Evolutionary conservation across 2,329 filamentous ascomycete genomes (phyloP), one percentile per base, ranked within the genome.

Genomic region (Cryphonectria japonica): DNA sequence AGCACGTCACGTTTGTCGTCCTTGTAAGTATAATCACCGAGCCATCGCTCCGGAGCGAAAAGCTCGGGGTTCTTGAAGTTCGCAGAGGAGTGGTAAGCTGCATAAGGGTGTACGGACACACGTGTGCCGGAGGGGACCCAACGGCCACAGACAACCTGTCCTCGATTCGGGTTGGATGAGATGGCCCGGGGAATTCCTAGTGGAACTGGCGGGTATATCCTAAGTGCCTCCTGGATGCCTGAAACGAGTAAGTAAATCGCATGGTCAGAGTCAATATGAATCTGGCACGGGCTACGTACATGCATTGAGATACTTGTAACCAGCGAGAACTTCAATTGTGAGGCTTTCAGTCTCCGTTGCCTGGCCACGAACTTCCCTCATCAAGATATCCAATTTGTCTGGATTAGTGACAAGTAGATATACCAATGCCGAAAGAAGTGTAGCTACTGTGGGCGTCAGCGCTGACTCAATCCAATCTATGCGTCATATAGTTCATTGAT

Each of bases 41-140:
- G 75, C 80, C 83, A 87, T 0, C 86, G 79, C 74, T 88, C 84
- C 0, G 86, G 86, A 3, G 78, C 78, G 74, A 82, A 88, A 0
- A 75, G 75, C n/a, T 82, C 77, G 0, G 86, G 82, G 1, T 84
- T 78, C 9, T 78, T 78, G 75, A 86, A 88, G 73, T 85, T 79
- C 7, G 76, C 74, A 1, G 82, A 78, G 66, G 82, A 82, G 71
- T 81, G 82, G 72, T 83, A 83, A 13, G 82, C 77, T 3, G 83
- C 78, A 75, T 79, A 85, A 32, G 86, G 84, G 54, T 82, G 80
- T 1, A 86, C 78, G 0, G 81, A 79, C 0, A 86, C 78, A 3
- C 77, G 74, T 0, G 81, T 85, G 54, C 75, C 75, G 57, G 78
- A 75, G 1, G 80, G 79, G 0, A 83, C 72, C 43, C 72, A 79